phyloP scores from a whole-genome alignment of 202 grass and related monocot genomes.

The Schoenoplectus tabernaemontani region DNA sequence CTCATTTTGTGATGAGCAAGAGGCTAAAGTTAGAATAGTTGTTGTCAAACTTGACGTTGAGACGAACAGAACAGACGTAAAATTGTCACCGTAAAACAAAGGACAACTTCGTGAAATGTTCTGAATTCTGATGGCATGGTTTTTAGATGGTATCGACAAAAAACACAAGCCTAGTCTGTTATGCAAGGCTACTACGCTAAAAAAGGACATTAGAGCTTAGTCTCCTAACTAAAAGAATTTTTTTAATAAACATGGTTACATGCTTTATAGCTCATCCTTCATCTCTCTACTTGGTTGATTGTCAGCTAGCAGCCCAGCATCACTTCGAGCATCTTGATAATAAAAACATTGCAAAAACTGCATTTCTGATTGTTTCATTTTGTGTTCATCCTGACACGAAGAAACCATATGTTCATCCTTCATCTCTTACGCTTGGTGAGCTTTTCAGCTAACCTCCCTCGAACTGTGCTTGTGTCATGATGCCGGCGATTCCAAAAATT shows the following conservation, averaged over 20 bases:
- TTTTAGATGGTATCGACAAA: neutral
- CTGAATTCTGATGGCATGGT: neutral
- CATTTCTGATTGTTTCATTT: neutral
- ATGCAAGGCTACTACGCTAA: neutral
- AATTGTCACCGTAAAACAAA: neutral
- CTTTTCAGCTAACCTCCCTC: conserved; percentile 37
- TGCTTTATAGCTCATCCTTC: neutral
- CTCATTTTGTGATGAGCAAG: too few species aligned
- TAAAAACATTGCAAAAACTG: neutral
- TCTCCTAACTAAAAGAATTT: neutral
- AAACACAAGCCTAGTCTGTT: neutral
- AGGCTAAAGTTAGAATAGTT: neutral
- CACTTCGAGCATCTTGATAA: neutral
- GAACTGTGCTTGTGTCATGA: conserved; percentile 20
- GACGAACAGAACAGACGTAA: neutral
- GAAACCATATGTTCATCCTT: conserved; percentile 5
- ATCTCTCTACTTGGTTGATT: conserved; percentile 21
- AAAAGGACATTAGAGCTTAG: neutral
- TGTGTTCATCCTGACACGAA: neutral
- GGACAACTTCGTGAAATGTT: neutral
- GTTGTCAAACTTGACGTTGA: neutral
- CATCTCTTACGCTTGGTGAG: conserved; percentile 26
- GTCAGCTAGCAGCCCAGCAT: conserved; percentile 8
- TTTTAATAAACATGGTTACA: too few species aligned
- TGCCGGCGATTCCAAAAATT: conserved; percentile 1